These are phyloP conservation scores for Phoma herbarum DNA, from an alignment of 2,329 filamentous ascomycete species.

Conservation along the genomic window DNA sequence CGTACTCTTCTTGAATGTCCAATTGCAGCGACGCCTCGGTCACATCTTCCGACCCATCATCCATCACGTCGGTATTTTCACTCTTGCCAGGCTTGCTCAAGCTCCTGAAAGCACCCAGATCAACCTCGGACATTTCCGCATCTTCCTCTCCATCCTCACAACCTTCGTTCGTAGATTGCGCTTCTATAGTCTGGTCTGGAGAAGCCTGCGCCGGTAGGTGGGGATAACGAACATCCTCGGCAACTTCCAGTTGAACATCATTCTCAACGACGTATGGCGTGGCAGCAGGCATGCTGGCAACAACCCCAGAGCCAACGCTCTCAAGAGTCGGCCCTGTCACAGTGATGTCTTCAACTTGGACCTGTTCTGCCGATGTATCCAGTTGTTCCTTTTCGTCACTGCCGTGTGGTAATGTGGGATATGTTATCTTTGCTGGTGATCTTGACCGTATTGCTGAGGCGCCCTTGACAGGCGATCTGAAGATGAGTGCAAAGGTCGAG, in stretches of 20 bases:
- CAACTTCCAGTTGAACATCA: neutral
- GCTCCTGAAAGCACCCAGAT: conserved; percentile 3
- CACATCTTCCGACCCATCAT: conserved; percentile 30
- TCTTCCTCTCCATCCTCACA: conserved; percentile 18
- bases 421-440: conserved; percentile 27
- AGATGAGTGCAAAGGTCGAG: conserved; percentile 31
- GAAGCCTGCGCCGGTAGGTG: conserved; percentile 14
- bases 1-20: conserved; percentile 37
- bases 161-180: neutral
- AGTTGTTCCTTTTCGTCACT: neutral
- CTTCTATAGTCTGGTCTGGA: neutral
- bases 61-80: neutral
- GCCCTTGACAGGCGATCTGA: conserved; percentile 33
- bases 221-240: conserved; percentile 24
- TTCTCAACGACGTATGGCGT: neutral
- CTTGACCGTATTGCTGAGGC: neutral
- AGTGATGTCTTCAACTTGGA: neutral
- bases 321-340: conserved; percentile 10
- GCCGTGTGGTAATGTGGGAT: conserved; percentile 28
- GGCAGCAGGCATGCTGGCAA: neutral
- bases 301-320: conserved; percentile 9
- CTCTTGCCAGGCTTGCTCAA: neutral
- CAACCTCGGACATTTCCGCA: conserved; percentile 26
- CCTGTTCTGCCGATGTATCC: neutral
- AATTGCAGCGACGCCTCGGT: conserved; percentile 47